phyloP scores from a whole-genome alignment of 352 stramenopile species.

The Phytophthora aleatoria region DNA sequence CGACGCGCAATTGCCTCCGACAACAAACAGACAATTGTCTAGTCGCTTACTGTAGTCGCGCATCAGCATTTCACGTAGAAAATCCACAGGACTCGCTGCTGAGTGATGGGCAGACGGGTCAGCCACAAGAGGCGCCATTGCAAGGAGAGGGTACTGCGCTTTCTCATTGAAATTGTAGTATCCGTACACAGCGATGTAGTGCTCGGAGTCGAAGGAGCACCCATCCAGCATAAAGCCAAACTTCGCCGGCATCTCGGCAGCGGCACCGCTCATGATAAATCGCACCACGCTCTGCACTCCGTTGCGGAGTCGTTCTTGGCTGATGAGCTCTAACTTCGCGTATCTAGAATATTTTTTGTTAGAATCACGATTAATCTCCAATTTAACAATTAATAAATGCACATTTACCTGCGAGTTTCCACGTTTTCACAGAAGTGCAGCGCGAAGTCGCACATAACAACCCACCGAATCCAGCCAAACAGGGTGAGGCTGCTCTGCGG shows the following conservation, averaged over 20 bases:
- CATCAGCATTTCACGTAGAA: constrained; percentile 1
- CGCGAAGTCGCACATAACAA: neutral
- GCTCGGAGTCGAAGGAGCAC: no score
- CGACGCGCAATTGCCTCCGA: neutral
- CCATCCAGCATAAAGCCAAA: no score
- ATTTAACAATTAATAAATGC: neutral
- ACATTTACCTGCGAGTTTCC: neutral
- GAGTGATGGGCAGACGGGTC: neutral
- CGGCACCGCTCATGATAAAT: no score
- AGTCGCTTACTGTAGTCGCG: neutral
- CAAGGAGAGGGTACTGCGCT: neutral
- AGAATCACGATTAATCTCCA: neutral
- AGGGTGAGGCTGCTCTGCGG: neutral
- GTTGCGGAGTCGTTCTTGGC: neutral
- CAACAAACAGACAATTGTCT: neutral
- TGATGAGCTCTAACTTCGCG: neutral
- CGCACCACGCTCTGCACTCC: no score
- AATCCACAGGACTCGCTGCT: neutral
- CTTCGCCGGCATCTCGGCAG: no score
- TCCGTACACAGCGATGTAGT: no score
- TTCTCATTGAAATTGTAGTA: no score
- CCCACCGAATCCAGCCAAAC: neutral
- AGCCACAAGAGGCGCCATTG: neutral
- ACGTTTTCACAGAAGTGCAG: neutral
- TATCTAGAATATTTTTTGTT: neutral